Base-by-base conservation (phyloP, 225 moss, liverwort and hornwort species). In the Sphagnum contortum region DNA sequence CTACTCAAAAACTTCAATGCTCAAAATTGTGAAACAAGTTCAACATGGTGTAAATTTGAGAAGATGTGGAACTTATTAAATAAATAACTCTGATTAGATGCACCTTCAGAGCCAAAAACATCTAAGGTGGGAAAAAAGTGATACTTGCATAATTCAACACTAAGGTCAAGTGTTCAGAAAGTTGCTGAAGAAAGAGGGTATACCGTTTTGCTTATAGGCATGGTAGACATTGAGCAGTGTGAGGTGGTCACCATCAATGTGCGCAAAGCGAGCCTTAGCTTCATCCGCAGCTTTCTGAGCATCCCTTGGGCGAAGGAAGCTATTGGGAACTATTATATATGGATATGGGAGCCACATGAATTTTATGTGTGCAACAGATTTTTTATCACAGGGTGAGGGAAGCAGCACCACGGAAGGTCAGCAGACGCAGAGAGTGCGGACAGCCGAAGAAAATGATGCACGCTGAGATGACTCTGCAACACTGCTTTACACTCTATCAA, bases 371-470 rank as follows among this genome's bases (percentile, higher is more conserved):
- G 83, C 69, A 78, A 62, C 54, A 72, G 72, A 70, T 90, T 73
- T 63, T 84, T 92, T 79, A 90, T 90, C 92, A 96, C 92, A 98
- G 87, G 74, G 75, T 85, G 84, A 81, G 64, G 81, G 96, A 90
- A 87, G 96, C 96, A 98, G 92, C 96, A 94, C 91, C 91, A 98
- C 96, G 96, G 92, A 87, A 90, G 96, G 96, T 98, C 96, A 98
- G 96, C 96, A 98, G 92, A 98, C 92, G 96, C 90, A 98, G 92
- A 98, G 90, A 96, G 90, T 88, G 87, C 78, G 89, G 84, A 87
- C 85, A 83, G 90, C 92, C 96, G 85, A 82, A 90, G 84, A 86
- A 81, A 85, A 85, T 87, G 92, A 92, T 88, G 90, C 90, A 96
- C 96, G 92, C 87, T 92, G 92, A 90, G 93, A 78, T 72, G 84